These are phyloP conservation scores for Calocybe gangraenosa DNA, from an alignment of 768 basidiomycete genomes.

Conservation along the genomic window DNA sequence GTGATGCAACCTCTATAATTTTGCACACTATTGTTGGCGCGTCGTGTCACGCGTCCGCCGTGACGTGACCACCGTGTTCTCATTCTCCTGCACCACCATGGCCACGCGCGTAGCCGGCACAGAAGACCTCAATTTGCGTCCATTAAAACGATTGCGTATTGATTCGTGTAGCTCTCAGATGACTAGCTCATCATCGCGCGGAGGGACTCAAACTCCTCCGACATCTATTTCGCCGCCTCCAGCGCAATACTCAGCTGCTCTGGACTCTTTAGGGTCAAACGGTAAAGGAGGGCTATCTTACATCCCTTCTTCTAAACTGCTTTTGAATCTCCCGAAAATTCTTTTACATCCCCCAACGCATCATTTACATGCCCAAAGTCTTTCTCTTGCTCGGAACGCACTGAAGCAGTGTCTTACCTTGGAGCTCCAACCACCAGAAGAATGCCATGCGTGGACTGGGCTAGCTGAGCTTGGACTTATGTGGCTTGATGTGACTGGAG, in stretches of 20 bases:
- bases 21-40: too few relatives aligned
- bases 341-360: constrained; percentile 66
- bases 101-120: constrained; percentile 1
- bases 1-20: too few relatives aligned
- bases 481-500: constrained; percentile 39
- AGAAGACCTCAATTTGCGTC: constrained; percentile 25
- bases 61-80: not conserved
- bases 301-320: constrained; percentile 40
- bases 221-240: not conserved
- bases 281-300: too few relatives aligned
- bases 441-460: constrained; percentile 69
- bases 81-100: not conserved
- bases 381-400: constrained; percentile 52
- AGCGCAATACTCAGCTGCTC: not conserved
- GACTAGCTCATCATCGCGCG: not conserved
- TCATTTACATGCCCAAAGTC: constrained; percentile 45
- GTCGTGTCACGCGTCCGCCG: not conserved
- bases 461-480: constrained; percentile 67
- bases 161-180: not conserved
- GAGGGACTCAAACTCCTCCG: constrained; percentile 1
- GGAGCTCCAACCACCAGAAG: constrained; percentile 51
- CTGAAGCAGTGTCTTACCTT: constrained; percentile 53
- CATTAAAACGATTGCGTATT: constrained; percentile 29
- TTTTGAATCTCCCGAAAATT: constrained; percentile 58
- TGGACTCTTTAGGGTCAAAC: not conserved